Evolutionary conservation across 2,329 filamentous ascomycete genomes (phyloP).

Genomic region (Aspergillus carbonarius): DNA sequence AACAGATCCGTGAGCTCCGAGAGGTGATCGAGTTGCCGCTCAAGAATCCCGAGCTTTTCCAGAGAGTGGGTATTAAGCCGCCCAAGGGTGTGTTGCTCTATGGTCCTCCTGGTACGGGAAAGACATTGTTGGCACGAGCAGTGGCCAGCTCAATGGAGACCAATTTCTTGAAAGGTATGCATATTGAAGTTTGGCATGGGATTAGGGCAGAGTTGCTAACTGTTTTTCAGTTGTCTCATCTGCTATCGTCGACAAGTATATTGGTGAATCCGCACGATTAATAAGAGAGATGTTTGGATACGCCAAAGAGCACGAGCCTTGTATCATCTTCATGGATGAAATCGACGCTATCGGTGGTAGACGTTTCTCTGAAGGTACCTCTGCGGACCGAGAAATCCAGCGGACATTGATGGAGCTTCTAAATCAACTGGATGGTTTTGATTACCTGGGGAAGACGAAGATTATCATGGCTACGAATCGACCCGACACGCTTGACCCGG

Average conservation of each 20-base stretch:
- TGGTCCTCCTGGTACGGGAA: slow-evolving; percentile 93
- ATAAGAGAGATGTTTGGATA: slow-evolving; percentile 99
- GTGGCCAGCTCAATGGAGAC: slow-evolving; percentile 96
- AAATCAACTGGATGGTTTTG: slow-evolving; percentile 97
- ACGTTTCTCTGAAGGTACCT: slow-evolving; percentile 95
- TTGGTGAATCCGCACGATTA: slow-evolving; percentile 93
- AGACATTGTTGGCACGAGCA: slow-evolving; percentile 89
- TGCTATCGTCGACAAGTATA: slow-evolving; percentile 99
- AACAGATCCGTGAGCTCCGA: slow-evolving; percentile 94
- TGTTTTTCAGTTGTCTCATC: slow-evolving; percentile 78
- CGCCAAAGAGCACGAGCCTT: slow-evolving; percentile 98
- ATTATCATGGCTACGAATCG: slow-evolving; percentile 99
- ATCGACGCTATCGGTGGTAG: slow-evolving; percentile 98
- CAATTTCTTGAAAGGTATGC: slow-evolving; percentile 91
- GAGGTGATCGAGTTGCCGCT: slow-evolving; percentile 97
- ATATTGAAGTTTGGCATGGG: not conserved
- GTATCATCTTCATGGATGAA: slow-evolving; percentile 99
- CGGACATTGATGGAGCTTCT: slow-evolving; percentile 97
- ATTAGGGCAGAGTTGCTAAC: slow-evolving; percentile 6
- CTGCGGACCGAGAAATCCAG: slow-evolving; percentile 96
- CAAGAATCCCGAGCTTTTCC: slow-evolving; percentile 97
- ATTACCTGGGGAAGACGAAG: slow-evolving; percentile 99
- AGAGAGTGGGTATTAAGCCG: slow-evolving; percentile 96
- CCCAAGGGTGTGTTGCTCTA: slow-evolving; percentile 97
- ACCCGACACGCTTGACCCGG: slow-evolving; percentile 92